Percentiles rank a stretch among this genome's conserved stretches.
Evolutionary conservation across 208 protist genomes (phyloP).

Genomic region (Giardia duodenalis): DNA sequence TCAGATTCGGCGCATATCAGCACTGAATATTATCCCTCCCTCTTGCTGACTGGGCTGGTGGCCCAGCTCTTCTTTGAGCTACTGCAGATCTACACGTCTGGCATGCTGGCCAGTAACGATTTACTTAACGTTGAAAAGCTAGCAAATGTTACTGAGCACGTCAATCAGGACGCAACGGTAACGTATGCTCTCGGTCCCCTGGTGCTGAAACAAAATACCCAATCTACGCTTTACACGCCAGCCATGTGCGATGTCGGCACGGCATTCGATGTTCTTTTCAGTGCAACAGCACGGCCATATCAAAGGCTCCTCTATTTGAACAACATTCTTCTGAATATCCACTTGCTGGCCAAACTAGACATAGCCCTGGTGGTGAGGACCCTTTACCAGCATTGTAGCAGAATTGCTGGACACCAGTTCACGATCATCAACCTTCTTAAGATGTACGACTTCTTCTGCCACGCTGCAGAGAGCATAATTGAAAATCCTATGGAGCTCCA

Average conservation of each 20-base stretch:
- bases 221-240: background rate
- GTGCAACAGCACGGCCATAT: background rate
- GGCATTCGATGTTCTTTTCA: background rate
- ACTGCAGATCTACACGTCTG: background rate
- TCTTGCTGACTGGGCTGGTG: background rate
- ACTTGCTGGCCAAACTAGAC: background rate
- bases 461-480: background rate
- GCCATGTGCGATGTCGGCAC: background rate
- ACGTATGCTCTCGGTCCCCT: background rate
- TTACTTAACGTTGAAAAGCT: no score
- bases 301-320: background rate
- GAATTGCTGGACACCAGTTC: background rate
- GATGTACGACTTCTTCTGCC: background rate
- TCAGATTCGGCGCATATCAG: background rate
- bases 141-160: no score
- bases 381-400: background rate
- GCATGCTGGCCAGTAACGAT: background rate
- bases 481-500: background rate
- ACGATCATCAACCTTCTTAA: background rate
- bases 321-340: background rate
- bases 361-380: background rate
- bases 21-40: background rate
- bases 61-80: background rate
- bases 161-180: background rate
- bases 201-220: background rate